Evolutionary conservation across 2,329 filamentous ascomycete species (phyloP), one percentile per base, ranked within the genome.

Genomic region (Seiridium unicorne): DNA sequence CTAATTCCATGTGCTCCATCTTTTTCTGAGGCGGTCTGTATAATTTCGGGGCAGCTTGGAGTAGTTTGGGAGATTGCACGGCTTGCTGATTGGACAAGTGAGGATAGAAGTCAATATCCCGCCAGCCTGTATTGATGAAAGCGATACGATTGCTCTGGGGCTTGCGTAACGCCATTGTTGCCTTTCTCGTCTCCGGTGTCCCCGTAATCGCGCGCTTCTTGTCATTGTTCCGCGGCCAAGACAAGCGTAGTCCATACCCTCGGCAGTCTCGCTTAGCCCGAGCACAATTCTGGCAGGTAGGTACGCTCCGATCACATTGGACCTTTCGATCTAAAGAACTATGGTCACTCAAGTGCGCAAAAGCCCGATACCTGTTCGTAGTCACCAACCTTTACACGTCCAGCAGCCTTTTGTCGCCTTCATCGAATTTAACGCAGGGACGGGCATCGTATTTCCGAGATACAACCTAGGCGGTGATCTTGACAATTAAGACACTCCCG

Each of bases 161-260:
- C 18, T 10, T 10, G 18, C 49, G 18, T 26, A 26, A 26, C 18
- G 1, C 18, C 18, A 1, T 26, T 26, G 18, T 26, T 26, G 18
- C 18, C 18, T 26, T 26, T 26, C 2, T 26, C 18, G 18, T 26
- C 1, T 26, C 18, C 18, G 18, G 18, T 26, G 6, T 42, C 6
- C 34, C 59, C 3, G 64, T 61, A 3, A 69, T 62, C 2, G 67
- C 60, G 35, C 69, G 69, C 54, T 57, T 67, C 47, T 62, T 62
- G 55, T 73, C 66, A 40, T 57, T 56, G 32, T 62, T 61, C 44
- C 63, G 63, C 2, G 70, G 71, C 71, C 71, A 73, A 5, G 70
- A 73, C 7, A 73, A 59, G 4, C 69, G 68, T 10, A 68, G 8
- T 3, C 51, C 65, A 48, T 71, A 71, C 4, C 69, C 69, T 57